A percentile compares a stretch with the other conserved stretches of the same genome.
Evolutionary conservation across 2,329 filamentous ascomycete genomes (phyloP).

Genomic region (Scorias spongiosa): DNA sequence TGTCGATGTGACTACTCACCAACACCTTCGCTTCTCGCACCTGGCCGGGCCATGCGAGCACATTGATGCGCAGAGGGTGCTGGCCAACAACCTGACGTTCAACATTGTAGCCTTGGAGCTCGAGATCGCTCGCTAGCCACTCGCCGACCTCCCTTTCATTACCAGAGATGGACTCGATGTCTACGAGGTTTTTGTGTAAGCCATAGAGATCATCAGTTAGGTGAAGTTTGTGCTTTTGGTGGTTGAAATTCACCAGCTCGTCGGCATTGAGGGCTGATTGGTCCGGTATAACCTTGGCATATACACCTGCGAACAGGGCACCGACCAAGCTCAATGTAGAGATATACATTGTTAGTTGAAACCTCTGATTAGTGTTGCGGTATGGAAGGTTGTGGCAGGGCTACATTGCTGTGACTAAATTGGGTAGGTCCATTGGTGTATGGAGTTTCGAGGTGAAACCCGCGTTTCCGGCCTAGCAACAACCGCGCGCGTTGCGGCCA

Average conservation of each 20-base stretch:
- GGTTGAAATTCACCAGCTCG: background rate
- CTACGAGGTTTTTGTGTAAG: conserved; percentile 61
- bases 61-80: conserved; percentile 46
- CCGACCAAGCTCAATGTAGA: background rate
- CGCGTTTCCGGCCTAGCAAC: background rate
- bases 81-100: conserved; percentile 39
- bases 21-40: conserved; percentile 42
- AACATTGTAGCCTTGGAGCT: conserved; percentile 44
- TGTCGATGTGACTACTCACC: conserved; percentile 73
- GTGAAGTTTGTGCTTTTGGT: conserved; percentile 4
- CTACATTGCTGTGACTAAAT: too few species aligned
- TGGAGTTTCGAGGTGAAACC: background rate
- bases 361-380: too few species aligned
- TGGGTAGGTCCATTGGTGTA: background rate
- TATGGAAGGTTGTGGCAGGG: too few species aligned
- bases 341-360: too few species aligned
- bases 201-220: conserved; percentile 41
- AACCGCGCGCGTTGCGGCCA: background rate
- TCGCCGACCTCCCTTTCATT: conserved; percentile 53
- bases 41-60: conserved; percentile 49
- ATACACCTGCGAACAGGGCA: background rate
- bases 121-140: conserved; percentile 54
- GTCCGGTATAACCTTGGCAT: background rate
- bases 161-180: conserved; percentile 55
- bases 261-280: background rate